These are phyloP conservation scores for Elongisporangium undulatum DNA, from an alignment of 352 stramenopile genomes.

Conservation along the genomic window DNA sequence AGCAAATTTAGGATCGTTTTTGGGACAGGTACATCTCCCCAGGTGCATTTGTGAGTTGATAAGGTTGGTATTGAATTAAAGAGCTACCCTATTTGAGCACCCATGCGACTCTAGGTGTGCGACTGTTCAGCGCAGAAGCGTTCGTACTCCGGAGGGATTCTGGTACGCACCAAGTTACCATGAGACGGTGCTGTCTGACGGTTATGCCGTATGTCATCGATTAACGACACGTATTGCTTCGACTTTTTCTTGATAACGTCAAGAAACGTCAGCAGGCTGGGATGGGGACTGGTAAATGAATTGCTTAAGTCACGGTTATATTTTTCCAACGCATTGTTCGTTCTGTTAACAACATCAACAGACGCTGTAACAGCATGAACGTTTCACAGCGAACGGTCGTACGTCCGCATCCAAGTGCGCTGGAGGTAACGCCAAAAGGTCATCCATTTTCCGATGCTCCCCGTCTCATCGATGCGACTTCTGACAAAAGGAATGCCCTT, in stretches of 20 bases:
- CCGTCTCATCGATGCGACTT: slow-evolving; percentile 1
- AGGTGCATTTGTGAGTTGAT: background rate
- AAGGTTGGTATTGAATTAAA: background rate
- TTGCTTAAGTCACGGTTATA: slow-evolving; percentile 5
- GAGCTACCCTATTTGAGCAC: background rate
- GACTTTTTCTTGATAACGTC: slow-evolving; percentile 1
- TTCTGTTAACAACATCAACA: slow-evolving; percentile 4
- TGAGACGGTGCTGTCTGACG: background rate
- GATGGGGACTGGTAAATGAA: slow-evolving; percentile 1
- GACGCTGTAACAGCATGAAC: background rate
- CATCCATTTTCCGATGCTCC: background rate
- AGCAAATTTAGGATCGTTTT: background rate
- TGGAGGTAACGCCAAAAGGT: slow-evolving; percentile 4
- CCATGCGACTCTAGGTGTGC: background rate
- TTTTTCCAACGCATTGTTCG: slow-evolving; percentile 7
- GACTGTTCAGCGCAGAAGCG: background rate
- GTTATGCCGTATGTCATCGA: slow-evolving; percentile 2
- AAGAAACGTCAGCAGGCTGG: background rate
- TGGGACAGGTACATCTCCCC: background rate
- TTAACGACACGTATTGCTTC: background rate
- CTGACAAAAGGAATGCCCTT: slow-evolving; percentile 7
- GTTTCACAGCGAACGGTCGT: background rate
- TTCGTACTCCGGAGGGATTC: background rate
- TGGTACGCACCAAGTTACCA: background rate
- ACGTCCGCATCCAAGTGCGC: slow-evolving; percentile 5